Evolutionary conservation across 2,329 filamentous ascomycete species (phyloP).

Genomic region (Claviceps purpurea): DNA sequence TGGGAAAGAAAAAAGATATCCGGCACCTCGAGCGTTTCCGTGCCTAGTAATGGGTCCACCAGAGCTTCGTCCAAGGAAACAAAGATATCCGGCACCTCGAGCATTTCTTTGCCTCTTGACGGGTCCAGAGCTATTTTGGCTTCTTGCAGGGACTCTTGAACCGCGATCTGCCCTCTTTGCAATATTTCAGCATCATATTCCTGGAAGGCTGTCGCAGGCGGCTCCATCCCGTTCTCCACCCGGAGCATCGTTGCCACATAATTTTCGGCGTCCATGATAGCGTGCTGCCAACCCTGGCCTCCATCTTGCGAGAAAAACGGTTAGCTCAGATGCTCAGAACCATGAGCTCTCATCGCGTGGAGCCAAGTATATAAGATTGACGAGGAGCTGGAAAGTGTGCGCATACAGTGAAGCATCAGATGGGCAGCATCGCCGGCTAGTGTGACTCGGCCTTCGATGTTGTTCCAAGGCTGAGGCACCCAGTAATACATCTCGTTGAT

Average conservation of each 20-base stretch:
- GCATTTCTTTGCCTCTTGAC: constrained; percentile 17
- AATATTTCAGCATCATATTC: constrained; percentile 21
- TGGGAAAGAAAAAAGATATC: too few species aligned
- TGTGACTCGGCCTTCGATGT: constrained; percentile 19
- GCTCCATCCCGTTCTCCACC: constrained; percentile 8
- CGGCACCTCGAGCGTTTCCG: not conserved
- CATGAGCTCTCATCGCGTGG: too few species aligned
- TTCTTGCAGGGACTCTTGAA: constrained; percentile 20
- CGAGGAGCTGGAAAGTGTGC: not conserved
- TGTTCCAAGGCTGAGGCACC: constrained; percentile 19
- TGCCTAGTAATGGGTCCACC: too few species aligned
- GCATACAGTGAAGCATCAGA: constrained; percentile 29
- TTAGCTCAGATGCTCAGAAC: too few species aligned
- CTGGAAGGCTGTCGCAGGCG: constrained; percentile 11
- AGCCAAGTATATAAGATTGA: not conserved
- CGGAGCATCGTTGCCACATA: constrained; percentile 21
- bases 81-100: constrained; percentile 15
- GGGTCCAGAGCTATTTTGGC: constrained; percentile 17
- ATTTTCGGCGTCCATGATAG: constrained; percentile 25
- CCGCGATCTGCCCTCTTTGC: constrained; percentile 19
- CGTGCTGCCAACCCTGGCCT: constrained; percentile 32
- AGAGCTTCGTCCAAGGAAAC: too few species aligned
- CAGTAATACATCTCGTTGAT: constrained; percentile 25
- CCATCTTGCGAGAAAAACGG: constrained; percentile 15
- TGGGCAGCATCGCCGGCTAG: constrained; percentile 28